Conservation (phyloP, 495 filamentous ascomycete genomes). For the Tuber magnatum region DNA sequence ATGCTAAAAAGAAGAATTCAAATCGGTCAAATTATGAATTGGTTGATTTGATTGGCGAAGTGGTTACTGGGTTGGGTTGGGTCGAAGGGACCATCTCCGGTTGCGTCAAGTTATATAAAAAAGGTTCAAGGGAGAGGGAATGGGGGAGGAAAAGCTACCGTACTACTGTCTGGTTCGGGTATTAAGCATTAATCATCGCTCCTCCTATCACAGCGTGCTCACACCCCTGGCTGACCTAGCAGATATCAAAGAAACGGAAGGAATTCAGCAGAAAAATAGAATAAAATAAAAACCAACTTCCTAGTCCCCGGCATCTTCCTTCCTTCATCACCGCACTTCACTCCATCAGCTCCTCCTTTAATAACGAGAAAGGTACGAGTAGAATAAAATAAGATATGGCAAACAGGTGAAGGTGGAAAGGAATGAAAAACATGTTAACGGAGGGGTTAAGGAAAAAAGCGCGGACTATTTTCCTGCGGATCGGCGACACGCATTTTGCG, state of each 20-base stretch:
- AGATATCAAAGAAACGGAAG: no score
- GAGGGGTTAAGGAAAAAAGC: neutral
- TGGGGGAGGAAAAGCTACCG: neutral
- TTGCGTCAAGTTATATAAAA: neutral
- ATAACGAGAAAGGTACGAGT: no score
- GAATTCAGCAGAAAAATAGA: no score
- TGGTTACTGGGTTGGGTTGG: neutral
- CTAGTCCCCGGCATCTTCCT: no score
- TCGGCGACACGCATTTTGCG: conserved; percentile 4
- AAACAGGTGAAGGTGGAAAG: no score
- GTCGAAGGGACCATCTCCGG: neutral
- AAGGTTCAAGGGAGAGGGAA: neutral
- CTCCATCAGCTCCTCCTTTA: neutral
- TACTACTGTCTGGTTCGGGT: no score
- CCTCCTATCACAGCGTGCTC: no score
- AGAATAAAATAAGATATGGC: no score
- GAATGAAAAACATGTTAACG: neutral
- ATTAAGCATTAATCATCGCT: no score
- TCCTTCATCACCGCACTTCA: neutral
- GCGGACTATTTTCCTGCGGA: neutral
- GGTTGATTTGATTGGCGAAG: neutral
- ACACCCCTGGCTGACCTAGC: no score
- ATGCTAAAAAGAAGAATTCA: neutral
- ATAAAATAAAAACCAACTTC: no score
- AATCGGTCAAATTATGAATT: neutral